Conservation (phyloP, 805 yeast species). For the Wickerhamomyces mucosus region DNA sequence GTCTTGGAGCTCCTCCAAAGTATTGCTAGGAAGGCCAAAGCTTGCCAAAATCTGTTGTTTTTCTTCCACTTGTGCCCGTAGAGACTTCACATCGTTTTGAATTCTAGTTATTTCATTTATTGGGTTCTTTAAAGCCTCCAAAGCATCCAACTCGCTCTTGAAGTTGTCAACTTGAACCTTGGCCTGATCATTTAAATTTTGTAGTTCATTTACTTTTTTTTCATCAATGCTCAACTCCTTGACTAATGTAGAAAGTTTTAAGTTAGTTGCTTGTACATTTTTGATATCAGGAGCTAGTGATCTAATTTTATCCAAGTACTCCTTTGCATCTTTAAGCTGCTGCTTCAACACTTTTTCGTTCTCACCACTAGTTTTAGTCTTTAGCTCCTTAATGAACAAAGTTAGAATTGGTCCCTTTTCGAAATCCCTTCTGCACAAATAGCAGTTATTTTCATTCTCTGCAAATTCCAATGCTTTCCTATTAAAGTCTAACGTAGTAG, state of each 20-base stretch:
- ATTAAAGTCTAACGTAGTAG: slow-evolving; percentile 64
- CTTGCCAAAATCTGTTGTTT: slow-evolving; percentile 27
- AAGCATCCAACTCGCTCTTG: neutral
- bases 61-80: slow-evolving; percentile 20
- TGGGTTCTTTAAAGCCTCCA: slow-evolving; percentile 15
- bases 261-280: slow-evolving; percentile 10
- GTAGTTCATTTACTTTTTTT: slow-evolving; percentile 3
- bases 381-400: slow-evolving; percentile 21
- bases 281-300: slow-evolving; percentile 21
- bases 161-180: neutral
- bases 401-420: slow-evolving; percentile 25
- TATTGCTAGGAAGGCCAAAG: slow-evolving; percentile 26
- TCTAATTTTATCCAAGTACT: slow-evolving; percentile 20
- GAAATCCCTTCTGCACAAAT: slow-evolving; percentile 65
- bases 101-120: slow-evolving; percentile 29
- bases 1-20: slow-evolving; percentile 38
- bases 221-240: slow-evolving; percentile 12
- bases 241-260: slow-evolving; percentile 3
- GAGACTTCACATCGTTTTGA: slow-evolving; percentile 21
- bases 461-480: slow-evolving; percentile 61
- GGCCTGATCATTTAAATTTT: neutral
- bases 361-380: slow-evolving; percentile 22
- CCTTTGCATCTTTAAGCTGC: slow-evolving; percentile 24
- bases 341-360: slow-evolving; percentile 24
- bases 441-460: slow-evolving; percentile 45